Conservation (phyloP, 2,329 filamentous ascomycete genomes). For the Cercospora sp. region DNA sequence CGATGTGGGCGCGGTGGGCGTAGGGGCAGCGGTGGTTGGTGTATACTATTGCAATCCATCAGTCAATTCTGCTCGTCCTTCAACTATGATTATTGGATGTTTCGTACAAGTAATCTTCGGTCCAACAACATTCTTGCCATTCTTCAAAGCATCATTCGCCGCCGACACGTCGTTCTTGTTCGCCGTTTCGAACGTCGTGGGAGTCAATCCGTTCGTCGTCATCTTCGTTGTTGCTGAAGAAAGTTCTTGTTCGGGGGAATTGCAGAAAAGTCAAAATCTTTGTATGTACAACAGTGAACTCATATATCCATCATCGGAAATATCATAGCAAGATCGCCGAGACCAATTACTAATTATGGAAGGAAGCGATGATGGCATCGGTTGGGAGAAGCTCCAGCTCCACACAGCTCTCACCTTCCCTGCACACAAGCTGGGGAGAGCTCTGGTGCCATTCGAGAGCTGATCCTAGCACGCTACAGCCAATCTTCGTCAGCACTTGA, state of each 20-base stretch:
- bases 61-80: too few relatives aligned
- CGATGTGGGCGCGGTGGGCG: constrained; percentile 64
- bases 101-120: constrained; percentile 27
- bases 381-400: neutral
- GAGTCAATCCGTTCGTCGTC: constrained; percentile 24
- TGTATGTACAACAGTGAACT: neutral
- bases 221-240: neutral
- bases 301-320: neutral
- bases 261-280: neutral
- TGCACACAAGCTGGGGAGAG: neutral
- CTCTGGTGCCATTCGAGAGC: neutral
- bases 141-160: constrained; percentile 19
- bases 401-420: neutral
- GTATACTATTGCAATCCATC: constrained; percentile 51
- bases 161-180: neutral
- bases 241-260: neutral
- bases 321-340: neutral
- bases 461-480: neutral
- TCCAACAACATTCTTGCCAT: constrained; percentile 24
- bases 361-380: neutral
- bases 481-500: neutral
- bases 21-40: constrained; percentile 70
- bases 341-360: constrained; percentile 5
- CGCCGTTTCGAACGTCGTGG: constrained; percentile 1
- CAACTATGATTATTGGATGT: too few relatives aligned